Evolutionary conservation across 2,329 filamentous ascomycete genomes (phyloP).

Genomic region (Diaporthe eres): DNA sequence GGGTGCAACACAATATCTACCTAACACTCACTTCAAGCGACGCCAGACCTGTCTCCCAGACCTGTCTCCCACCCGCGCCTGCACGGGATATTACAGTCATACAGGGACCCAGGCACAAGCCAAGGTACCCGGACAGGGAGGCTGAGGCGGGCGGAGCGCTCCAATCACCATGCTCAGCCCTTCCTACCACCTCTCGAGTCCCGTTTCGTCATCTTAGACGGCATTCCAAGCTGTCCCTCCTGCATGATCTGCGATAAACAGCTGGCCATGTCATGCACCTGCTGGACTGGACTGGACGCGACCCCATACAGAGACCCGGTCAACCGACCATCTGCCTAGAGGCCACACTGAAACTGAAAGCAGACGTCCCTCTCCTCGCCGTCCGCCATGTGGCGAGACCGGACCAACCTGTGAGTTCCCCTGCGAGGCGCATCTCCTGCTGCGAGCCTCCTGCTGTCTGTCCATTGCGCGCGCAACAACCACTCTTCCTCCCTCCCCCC

Average conservation of each 20-base stretch:
- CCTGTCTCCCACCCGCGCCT: too few relatives aligned
- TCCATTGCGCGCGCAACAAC: constrained; percentile 37
- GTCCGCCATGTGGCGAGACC: constrained; percentile 97
- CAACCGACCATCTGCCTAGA: constrained; percentile 32
- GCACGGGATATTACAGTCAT: constrained; percentile 1
- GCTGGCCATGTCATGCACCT: constrained; percentile 41
- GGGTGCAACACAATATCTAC: not conserved
- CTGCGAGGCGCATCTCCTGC: not conserved
- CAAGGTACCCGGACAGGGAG: constrained; percentile 29
- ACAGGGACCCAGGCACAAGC: constrained; percentile 10
- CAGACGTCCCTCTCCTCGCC: constrained; percentile 50
- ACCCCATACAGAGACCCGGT: constrained; percentile 14
- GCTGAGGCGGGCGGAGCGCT: constrained; percentile 37
- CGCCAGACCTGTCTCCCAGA: not conserved
- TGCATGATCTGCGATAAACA: constrained; percentile 35
- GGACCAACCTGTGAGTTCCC: constrained; percentile 91
- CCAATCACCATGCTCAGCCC: constrained; percentile 38
- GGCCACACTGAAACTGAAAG: constrained; percentile 34
- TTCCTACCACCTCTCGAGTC: constrained; percentile 37
- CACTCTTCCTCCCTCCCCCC: not conserved
- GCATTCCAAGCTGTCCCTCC: constrained; percentile 18
- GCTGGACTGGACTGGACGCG: constrained; percentile 31
- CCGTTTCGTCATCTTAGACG: constrained; percentile 36
- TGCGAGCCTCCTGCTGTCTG: not conserved
- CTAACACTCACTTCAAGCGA: not conserved